A percentile compares a stretch with the other conserved stretches of the same genome.
These are phyloP conservation scores for Sphenostylis stenocarpa DNA, from an alignment of 306 rosid species.

Conservation along the genomic window DNA sequence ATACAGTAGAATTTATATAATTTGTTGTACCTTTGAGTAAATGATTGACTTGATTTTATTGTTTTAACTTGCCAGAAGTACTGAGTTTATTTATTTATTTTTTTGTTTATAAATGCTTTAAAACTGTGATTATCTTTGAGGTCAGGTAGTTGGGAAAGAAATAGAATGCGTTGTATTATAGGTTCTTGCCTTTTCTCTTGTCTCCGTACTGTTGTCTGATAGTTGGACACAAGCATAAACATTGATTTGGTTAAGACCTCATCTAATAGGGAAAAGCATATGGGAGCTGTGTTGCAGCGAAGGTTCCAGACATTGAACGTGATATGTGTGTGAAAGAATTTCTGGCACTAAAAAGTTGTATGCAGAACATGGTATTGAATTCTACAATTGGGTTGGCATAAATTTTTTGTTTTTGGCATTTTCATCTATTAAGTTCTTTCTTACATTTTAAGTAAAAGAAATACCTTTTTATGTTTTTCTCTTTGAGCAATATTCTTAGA, in stretches of 20 bases:
- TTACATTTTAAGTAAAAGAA: slow-evolving; percentile 12
- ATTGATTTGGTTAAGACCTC: slow-evolving; percentile 32
- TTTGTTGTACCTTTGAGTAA: background rate
- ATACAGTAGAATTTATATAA: background rate
- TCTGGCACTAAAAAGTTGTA: slow-evolving; percentile 76
- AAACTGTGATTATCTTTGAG: background rate
- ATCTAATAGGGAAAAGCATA: slow-evolving; percentile 72
- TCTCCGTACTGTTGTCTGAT: background rate
- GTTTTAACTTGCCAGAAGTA: background rate
- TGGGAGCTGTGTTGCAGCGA: slow-evolving; percentile 85
- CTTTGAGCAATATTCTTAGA: slow-evolving; percentile 7
- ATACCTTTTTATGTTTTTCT: background rate
- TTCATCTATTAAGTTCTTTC: slow-evolving; percentile 10
- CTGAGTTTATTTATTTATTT: background rate
- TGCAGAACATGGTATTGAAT: slow-evolving; percentile 73
- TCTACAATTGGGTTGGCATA: slow-evolving; percentile 12
- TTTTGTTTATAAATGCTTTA: background rate
- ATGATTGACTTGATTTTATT: slow-evolving; percentile 7
- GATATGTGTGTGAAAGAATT: slow-evolving; percentile 87
- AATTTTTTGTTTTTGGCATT: slow-evolving; percentile 9
- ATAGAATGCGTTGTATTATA: slow-evolving; percentile 9
- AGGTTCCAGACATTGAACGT: slow-evolving; percentile 90
- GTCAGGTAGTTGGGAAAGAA: slow-evolving; percentile 14
- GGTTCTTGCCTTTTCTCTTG: slow-evolving; percentile 21
- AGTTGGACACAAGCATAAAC: background rate